A percentile compares a stretch with the other conserved stretches of the same genome.
These are phyloP conservation scores for Piedraia hortae DNA, from an alignment of 2,329 filamentous ascomycete genomes.

Conservation along the genomic window DNA sequence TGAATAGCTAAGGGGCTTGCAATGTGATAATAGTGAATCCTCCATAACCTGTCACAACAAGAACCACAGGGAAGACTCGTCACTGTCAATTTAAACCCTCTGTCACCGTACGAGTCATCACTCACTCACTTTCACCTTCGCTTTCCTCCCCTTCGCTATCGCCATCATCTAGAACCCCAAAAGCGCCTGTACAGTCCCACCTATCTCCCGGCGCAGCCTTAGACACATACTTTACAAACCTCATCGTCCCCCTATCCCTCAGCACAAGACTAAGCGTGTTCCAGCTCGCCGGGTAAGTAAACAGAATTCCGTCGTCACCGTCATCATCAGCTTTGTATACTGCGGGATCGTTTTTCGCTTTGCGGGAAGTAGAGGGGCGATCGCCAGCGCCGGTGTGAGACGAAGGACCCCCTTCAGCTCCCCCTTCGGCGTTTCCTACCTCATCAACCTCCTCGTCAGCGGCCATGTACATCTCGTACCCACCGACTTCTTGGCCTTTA, in stretches of 20 bases:
- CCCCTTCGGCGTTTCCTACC: conserved; percentile 13
- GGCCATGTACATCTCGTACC: conserved; percentile 82
- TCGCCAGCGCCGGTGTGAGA: conserved; percentile 21
- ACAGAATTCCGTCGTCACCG: conserved; percentile 50
- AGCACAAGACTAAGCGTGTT: conserved; percentile 80
- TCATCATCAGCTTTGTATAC: conserved; percentile 45
- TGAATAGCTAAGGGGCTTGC: too few relatives aligned
- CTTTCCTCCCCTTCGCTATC: conserved; percentile 22
- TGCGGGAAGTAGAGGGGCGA: too few relatives aligned
- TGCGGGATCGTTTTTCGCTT: conserved; percentile 37
- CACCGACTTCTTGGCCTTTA: conserved; percentile 28
- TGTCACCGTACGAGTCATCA: too few relatives aligned
- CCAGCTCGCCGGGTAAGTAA: conserved; percentile 47
- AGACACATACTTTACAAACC: conserved; percentile 93
- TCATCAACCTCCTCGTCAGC: conserved; percentile 30
- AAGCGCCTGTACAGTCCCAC: conserved; percentile 67
- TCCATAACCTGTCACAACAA: too few relatives aligned
- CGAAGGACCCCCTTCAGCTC: conserved; percentile 12
- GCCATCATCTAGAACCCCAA: conserved; percentile 29
- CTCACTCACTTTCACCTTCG: background rate
- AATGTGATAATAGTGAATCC: too few relatives aligned
- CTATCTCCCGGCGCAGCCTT: conserved; percentile 57
- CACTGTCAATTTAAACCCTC: too few relatives aligned
- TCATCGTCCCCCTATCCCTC: conserved; percentile 57
- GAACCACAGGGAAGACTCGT: background rate